These are phyloP conservation scores for Wickerhamomyces sp. DNA, from an alignment of 1,139 yeast species.

Conservation along the genomic window DNA sequence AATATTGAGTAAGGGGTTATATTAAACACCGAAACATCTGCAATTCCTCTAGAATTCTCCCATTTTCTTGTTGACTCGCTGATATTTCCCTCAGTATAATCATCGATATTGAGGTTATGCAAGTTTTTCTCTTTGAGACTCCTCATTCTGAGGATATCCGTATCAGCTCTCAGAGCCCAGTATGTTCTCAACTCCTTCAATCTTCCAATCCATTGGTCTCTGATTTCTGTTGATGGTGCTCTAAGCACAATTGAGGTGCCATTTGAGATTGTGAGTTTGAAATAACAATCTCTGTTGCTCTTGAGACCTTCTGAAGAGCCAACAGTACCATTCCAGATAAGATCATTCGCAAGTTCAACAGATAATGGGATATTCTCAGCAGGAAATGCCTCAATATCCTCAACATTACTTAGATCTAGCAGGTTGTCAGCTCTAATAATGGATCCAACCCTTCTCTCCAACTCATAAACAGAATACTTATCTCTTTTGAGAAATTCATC, in stretches of 20 bases:
- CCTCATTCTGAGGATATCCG: slow-evolving; percentile 38
- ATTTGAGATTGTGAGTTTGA: slow-evolving; percentile 47
- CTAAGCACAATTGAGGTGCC: slow-evolving; percentile 49
- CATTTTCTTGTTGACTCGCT: slow-evolving; percentile 45
- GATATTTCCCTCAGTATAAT: slow-evolving; percentile 53
- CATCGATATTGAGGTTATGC: slow-evolving; percentile 44
- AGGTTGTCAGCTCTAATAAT: slow-evolving; percentile 56
- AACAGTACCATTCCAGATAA: slow-evolving; percentile 38
- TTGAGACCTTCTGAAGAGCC: slow-evolving; percentile 1
- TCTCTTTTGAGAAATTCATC: slow-evolving; percentile 49
- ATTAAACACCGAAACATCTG: slow-evolving; percentile 50
- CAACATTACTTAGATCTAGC: slow-evolving; percentile 53
- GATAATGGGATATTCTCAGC: slow-evolving; percentile 27
- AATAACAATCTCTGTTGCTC: slow-evolving; percentile 27
- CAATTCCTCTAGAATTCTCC: slow-evolving; percentile 49
- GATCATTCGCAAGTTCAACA: slow-evolving; percentile 31
- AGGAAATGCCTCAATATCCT: slow-evolving; percentile 29
- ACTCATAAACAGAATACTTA: slow-evolving; percentile 52
- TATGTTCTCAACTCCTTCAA: slow-evolving; percentile 43
- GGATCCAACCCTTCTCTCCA: slow-evolving; percentile 54
- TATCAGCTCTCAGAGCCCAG: slow-evolving; percentile 50
- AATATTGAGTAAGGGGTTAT: slow-evolving; percentile 56
- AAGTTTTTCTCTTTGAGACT: slow-evolving; percentile 44
- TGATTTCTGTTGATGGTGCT: slow-evolving; percentile 44
- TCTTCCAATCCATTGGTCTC: slow-evolving; percentile 64